A percentile compares a stretch with the other conserved stretches of the same genome.
These are phyloP conservation scores for Aspergillus pseudotamarii DNA, from an alignment of 2,329 filamentous ascomycete species.

Conservation along the genomic window DNA sequence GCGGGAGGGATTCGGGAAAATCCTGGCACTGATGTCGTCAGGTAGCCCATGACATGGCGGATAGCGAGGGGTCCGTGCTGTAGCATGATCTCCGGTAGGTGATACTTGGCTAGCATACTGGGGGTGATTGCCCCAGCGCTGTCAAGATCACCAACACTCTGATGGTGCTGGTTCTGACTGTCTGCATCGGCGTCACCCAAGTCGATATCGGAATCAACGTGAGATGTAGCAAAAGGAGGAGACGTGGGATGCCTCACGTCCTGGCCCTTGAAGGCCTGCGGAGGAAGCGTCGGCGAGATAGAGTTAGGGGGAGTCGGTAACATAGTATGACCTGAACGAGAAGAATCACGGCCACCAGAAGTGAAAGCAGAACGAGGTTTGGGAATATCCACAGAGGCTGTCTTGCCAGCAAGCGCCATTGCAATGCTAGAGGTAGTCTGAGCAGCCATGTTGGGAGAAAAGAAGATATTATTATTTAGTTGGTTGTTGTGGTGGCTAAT, in stretches of 20 bases:
- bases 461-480: slow-evolving; percentile 5
- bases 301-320: slow-evolving; percentile 94
- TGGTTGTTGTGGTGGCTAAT: slow-evolving; percentile 22
- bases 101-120: slow-evolving; percentile 80
- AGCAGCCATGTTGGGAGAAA: slow-evolving; percentile 45
- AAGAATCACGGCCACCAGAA: slow-evolving; percentile 32
- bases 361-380: slow-evolving; percentile 43
- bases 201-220: slow-evolving; percentile 84
- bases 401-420: slow-evolving; percentile 54
- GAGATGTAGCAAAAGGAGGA: slow-evolving; percentile 48
- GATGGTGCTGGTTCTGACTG: slow-evolving; percentile 47
- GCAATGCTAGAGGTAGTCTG: slow-evolving; percentile 50
- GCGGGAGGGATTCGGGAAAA: slow-evolving; percentile 86
- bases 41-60: slow-evolving; percentile 90
- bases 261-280: slow-evolving; percentile 75
- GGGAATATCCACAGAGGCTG: slow-evolving; percentile 53
- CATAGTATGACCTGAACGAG: slow-evolving; percentile 40
- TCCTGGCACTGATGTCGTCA: slow-evolving; percentile 90
- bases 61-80: slow-evolving; percentile 90
- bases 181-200: slow-evolving; percentile 67
- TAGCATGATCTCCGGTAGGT: slow-evolving; percentile 87
- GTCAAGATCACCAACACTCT: slow-evolving; percentile 61
- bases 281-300: slow-evolving; percentile 83
- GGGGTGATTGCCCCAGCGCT: slow-evolving; percentile 82
- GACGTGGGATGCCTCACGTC: slow-evolving; percentile 42